Conservation (phyloP, 805 yeast genomes). For the Jamesozyma spencerorum region DNA sequence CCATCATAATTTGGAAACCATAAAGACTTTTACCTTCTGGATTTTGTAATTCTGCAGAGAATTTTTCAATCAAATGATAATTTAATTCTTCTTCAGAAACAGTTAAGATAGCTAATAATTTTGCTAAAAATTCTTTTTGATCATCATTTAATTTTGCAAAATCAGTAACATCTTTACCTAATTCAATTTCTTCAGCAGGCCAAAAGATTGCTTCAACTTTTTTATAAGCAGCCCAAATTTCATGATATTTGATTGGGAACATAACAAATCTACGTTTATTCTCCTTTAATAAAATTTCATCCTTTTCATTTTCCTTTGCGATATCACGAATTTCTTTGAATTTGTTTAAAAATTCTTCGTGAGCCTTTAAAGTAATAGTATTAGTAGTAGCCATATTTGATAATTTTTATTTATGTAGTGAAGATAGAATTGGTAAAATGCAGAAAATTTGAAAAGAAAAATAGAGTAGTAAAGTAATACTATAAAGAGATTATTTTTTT, state of each 20-base stretch:
- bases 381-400: conserved; percentile 4
- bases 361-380: conserved; percentile 23
- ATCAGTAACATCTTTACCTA: conserved; percentile 79
- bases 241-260: conserved; percentile 94
- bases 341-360: conserved; percentile 44
- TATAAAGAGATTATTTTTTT: no score
- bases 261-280: conserved; percentile 84
- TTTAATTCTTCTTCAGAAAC: conserved; percentile 96
- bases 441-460: background rate
- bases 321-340: conserved; percentile 60
- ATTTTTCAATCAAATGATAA: conserved; percentile 92
- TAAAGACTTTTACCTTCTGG: conserved; percentile 98
- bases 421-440: background rate
- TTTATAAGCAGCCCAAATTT: conserved; percentile 97
- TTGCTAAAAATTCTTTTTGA: conserved; percentile 81
- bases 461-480: no score
- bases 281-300: conserved; percentile 81
- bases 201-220: conserved; percentile 98
- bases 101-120: conserved; percentile 93
- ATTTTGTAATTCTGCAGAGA: conserved; percentile 90
- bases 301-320: conserved; percentile 64
- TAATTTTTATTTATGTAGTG: background rate
- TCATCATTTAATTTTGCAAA: conserved; percentile 80
- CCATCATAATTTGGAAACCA: conserved; percentile 99
- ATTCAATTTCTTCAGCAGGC: conserved; percentile 98